These are phyloP conservation scores for Anthracocystis panici-leucophaei DNA, from an alignment of 1,284 basidiomycete species.

Conservation along the genomic window DNA sequence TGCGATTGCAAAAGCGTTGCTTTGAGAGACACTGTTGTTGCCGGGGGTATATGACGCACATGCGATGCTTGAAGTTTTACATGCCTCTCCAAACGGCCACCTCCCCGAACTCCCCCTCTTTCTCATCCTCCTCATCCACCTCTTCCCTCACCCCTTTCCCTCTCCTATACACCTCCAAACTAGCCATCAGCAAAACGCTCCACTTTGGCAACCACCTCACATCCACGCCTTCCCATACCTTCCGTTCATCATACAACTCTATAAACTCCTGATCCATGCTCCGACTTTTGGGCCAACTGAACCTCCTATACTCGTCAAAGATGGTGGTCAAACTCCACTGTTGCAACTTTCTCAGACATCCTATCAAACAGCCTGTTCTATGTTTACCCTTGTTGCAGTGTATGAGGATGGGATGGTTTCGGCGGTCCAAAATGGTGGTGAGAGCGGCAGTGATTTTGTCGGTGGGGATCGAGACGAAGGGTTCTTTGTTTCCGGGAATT, in stretches of 20 bases:
- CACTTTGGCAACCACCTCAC: constrained; percentile 43
- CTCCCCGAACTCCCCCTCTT: not conserved
- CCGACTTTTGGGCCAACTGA: constrained; percentile 73
- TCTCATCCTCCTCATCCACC: constrained; percentile 14
- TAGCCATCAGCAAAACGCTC: constrained; percentile 12
- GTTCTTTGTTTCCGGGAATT: constrained; percentile 74
- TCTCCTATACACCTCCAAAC: constrained; percentile 3
- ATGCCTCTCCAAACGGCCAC: constrained; percentile 47
- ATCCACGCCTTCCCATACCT: constrained; percentile 44
- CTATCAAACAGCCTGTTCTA: constrained; percentile 74
- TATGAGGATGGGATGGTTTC: constrained; percentile 74
- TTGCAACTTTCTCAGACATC: constrained; percentile 73
- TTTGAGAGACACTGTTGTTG: not conserved
- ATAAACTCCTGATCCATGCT: constrained; percentile 75
- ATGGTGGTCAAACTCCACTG: constrained; percentile 73
- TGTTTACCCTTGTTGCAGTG: constrained; percentile 77
- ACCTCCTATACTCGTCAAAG: constrained; percentile 74
- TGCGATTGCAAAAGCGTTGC: not conserved
- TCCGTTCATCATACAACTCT: constrained; percentile 70
- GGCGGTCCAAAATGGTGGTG: constrained; percentile 72
- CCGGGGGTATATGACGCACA: constrained; percentile 21
- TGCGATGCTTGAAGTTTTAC: constrained; percentile 5
- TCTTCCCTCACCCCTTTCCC: constrained; percentile 11
- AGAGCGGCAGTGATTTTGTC: constrained; percentile 74
- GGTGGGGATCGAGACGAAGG: constrained; percentile 71